These are phyloP conservation scores for Serendipita sp. DNA, from an alignment of 768 basidiomycete genomes.

Conservation along the genomic window DNA sequence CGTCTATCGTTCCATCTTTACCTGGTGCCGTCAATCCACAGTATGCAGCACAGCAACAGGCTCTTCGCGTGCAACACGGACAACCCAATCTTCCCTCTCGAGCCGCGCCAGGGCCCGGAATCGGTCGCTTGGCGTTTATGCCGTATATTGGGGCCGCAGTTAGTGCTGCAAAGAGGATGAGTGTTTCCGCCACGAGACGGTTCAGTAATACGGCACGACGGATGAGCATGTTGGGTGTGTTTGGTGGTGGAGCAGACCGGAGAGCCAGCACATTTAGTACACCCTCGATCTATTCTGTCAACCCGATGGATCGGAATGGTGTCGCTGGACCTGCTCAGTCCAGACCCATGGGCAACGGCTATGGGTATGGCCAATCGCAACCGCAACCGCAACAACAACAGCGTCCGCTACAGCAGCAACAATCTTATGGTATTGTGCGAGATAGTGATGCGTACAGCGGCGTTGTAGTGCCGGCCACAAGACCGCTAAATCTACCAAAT, in stretches of 20 bases:
- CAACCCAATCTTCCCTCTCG: neutral
- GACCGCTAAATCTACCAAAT: too few species aligned
- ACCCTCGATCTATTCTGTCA: neutral
- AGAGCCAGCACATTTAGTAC: neutral
- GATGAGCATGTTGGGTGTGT: neutral
- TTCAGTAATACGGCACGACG: neutral
- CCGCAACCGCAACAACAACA: neutral
- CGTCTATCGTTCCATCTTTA: neutral
- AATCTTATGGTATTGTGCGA: neutral
- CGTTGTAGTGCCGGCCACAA: too few species aligned
- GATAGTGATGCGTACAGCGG: too few species aligned
- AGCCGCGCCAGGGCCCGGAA: neutral
- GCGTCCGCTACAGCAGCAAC: constrained; percentile 1
- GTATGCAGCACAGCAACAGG: neutral
- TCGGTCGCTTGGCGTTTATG: neutral
- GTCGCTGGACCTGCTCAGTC: neutral
- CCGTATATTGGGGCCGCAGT: neutral
- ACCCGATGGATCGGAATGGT: neutral
- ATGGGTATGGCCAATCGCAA: too few species aligned
- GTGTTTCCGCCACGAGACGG: neutral
- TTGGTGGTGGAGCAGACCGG: neutral
- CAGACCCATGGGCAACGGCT: too few species aligned
- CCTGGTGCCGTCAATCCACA: neutral
- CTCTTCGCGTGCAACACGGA: neutral
- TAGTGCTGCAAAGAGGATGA: neutral